A percentile compares a stretch with the other conserved stretches of the same genome.
These are phyloP conservation scores for Apiospora malaysiana DNA, from an alignment of 2,329 filamentous ascomycete species.

Conservation along the genomic window DNA sequence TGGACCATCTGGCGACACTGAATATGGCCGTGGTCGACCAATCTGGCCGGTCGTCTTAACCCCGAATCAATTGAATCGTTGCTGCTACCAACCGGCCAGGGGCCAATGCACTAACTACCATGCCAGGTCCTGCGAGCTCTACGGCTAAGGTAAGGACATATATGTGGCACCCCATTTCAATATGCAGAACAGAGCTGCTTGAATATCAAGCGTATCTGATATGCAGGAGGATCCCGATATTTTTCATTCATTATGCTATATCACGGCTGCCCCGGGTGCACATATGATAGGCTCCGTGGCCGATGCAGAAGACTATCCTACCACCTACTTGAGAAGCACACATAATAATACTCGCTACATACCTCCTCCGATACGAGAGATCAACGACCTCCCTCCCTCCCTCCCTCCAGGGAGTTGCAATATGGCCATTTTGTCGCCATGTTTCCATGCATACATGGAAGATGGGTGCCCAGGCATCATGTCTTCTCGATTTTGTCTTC, in stretches of 20 bases:
- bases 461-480: neutral
- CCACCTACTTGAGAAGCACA: too few relatives aligned
- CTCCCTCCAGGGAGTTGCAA: neutral
- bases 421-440: neutral
- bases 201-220: neutral
- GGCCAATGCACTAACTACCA: neutral
- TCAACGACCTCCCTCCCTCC: too few relatives aligned
- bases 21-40: neutral
- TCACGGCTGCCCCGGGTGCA: neutral
- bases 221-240: neutral
- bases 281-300: neutral
- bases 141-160: neutral
- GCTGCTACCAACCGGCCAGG: neutral
- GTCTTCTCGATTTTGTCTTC: too few relatives aligned
- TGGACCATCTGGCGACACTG: neutral
- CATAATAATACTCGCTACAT: neutral
- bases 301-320: neutral
- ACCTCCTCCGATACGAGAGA: neutral
- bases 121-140: constrained; percentile 4
- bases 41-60: neutral
- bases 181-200: neutral
- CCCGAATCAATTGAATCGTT: neutral
- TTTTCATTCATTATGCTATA: neutral
- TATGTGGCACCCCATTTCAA: neutral
- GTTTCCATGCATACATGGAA: neutral